Conservation (phyloP, 345 rosid genomes). For the Bruguiera parviflora region DNA sequence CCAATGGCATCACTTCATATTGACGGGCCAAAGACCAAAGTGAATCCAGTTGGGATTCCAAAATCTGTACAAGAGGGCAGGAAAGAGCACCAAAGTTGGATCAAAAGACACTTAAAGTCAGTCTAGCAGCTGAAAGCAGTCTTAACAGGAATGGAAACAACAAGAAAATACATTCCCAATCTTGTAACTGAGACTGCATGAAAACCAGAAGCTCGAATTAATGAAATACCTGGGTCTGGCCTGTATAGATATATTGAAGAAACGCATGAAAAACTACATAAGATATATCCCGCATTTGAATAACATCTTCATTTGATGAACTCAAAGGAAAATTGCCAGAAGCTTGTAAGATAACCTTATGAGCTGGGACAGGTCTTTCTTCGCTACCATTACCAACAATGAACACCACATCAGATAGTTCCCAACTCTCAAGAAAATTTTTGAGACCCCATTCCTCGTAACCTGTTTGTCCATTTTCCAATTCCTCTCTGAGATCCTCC, state of each 20-base stretch:
- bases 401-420: conserved; percentile 66
- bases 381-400: conserved; percentile 64
- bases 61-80: conserved; percentile 43
- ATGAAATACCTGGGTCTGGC: conserved; percentile 62
- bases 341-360: conserved; percentile 78
- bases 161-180: not conserved
- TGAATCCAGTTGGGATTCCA: conserved; percentile 61
- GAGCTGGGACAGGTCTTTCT: conserved; percentile 71
- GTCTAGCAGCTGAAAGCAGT: conserved; percentile 4
- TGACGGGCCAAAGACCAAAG: conserved; percentile 52
- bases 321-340: conserved; percentile 63
- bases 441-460: conserved; percentile 79
- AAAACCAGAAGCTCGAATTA: not conserved
- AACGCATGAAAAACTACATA: conserved; percentile 70
- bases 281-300: conserved; percentile 45
- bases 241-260: conserved; percentile 74
- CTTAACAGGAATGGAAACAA: not conserved
- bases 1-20: conserved; percentile 68
- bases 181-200: not conserved
- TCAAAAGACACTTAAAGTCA: conserved; percentile 1
- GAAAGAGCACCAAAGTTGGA: conserved; percentile 1
- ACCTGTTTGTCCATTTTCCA: conserved; percentile 37
- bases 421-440: conserved; percentile 81
- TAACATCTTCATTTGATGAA: conserved; percentile 40
- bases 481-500: conserved; percentile 46